These are phyloP conservation scores for Friedmanniomyces simplex DNA, from an alignment of 495 filamentous ascomycete genomes.

Conservation along the genomic window DNA sequence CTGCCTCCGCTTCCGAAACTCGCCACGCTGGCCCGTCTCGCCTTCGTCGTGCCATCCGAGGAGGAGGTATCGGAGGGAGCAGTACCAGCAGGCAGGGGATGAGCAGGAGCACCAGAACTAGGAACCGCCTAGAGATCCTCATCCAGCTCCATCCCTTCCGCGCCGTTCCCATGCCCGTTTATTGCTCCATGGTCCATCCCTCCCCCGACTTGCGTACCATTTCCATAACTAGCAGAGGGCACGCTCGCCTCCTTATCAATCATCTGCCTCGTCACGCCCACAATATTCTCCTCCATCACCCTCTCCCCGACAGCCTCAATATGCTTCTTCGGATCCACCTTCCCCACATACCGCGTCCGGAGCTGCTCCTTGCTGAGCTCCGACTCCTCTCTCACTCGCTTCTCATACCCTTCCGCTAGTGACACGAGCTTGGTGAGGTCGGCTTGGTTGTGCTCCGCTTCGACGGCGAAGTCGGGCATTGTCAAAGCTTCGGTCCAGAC, in stretches of 20 bases:
- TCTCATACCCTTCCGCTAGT: slow-evolving; percentile 93
- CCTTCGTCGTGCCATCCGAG: too few species aligned
- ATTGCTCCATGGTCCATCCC: not conserved
- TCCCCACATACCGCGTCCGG: slow-evolving; percentile 97
- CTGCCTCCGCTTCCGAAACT: too few species aligned
- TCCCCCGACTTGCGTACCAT: not conserved
- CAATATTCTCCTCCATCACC: slow-evolving; percentile 97
- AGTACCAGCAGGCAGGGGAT: too few species aligned
- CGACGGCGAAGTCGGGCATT: slow-evolving; percentile 90
- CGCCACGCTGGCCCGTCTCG: too few species aligned
- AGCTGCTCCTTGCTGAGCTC: slow-evolving; percentile 94
- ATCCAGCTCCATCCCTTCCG: slow-evolving; percentile 2
- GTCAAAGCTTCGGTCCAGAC: slow-evolving; percentile 96
- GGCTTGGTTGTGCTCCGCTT: slow-evolving; percentile 73
- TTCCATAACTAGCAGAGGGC: slow-evolving; percentile 25
- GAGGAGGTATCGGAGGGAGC: too few species aligned
- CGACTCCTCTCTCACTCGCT: slow-evolving; percentile 95
- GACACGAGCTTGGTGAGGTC: slow-evolving; percentile 75
- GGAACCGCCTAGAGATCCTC: not conserved
- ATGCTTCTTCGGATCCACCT: slow-evolving; percentile 98
- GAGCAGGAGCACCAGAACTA: too few species aligned
- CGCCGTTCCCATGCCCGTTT: not conserved
- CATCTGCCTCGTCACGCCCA: slow-evolving; percentile 92
- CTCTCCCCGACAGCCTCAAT: slow-evolving; percentile 91
- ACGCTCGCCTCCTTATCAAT: slow-evolving; percentile 93